Conservation (phyloP, 192 early-diverging fungal genomes). For the Rhizoclosmatium sp. region DNA sequence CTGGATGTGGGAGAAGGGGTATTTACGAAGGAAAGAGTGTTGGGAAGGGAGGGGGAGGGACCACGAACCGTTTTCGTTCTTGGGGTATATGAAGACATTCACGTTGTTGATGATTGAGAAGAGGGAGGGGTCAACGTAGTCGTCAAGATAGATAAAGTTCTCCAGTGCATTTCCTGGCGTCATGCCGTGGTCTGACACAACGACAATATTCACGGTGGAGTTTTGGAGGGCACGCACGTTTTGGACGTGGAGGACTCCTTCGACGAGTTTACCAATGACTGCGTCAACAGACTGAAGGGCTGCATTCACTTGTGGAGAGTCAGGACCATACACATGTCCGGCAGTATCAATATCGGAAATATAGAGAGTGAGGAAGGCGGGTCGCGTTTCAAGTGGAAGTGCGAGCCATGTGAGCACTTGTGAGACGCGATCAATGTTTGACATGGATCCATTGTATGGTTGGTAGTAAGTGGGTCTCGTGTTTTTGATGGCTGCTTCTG, state of each 20-base stretch:
- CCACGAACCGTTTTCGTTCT: slow-evolving; percentile 51
- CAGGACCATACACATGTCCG: slow-evolving; percentile 78
- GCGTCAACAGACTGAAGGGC: slow-evolving; percentile 63
- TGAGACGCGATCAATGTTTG: slow-evolving; percentile 64
- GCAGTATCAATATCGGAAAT: slow-evolving; percentile 80
- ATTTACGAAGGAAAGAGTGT: no score
- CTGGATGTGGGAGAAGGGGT: neutral
- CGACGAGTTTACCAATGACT: slow-evolving; percentile 66
- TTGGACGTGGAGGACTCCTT: slow-evolving; percentile 59
- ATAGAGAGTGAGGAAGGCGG: slow-evolving; percentile 80
- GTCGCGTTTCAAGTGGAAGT: slow-evolving; percentile 74
- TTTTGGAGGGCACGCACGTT: slow-evolving; percentile 56
- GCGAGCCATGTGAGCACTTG: slow-evolving; percentile 80
- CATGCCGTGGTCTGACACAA: slow-evolving; percentile 93
- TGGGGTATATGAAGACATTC: slow-evolving; percentile 68
- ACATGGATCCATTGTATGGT: slow-evolving; percentile 55
- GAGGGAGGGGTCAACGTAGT: slow-evolving; percentile 65
- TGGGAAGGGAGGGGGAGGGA: slow-evolving; percentile 67
- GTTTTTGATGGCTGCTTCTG: slow-evolving; percentile 63
- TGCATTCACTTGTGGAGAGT: slow-evolving; percentile 67
- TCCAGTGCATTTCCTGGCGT: slow-evolving; percentile 47
- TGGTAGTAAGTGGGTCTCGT: slow-evolving; percentile 71
- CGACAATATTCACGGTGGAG: slow-evolving; percentile 67
- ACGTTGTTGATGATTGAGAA: slow-evolving; percentile 65
- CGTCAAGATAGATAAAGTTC: slow-evolving; percentile 77